Evolutionary conservation across 1,284 basidiomycete genomes (phyloP), one percentile per base, ranked within the genome.

Genomic region (Xerocomus amazonicus): DNA sequence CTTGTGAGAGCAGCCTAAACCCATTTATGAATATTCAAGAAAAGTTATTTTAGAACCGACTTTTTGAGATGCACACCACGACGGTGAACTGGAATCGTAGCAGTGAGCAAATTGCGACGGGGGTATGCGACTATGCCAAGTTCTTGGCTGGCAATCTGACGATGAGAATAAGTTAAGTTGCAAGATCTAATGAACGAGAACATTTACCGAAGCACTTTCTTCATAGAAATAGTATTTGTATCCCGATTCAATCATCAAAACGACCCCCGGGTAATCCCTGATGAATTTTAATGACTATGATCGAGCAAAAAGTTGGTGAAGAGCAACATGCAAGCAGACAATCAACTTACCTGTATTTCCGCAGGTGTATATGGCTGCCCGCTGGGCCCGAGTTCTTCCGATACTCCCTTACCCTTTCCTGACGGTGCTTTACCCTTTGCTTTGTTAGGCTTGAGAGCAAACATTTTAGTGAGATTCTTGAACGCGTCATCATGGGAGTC

Each of bases 201-300:
- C 33, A 38, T 16, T 63, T 44, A 67, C 68, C 54, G 85, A 85
- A 0, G 94, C 94, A 63, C 97, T 95, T 26, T 95, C 87, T 31
- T 87, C 92, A 62, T 87, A 94, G 62, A 97, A 94, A 48, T 77
- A 85, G 69, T 87, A 90, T 68, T 90, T 94, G 68, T 96, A 95
- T 6, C 92, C 92, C 17, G 90, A 84, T 66, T 96, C 90, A 45
- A 95, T 78, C 77, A 97, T 81, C 19, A 97, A 73, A 26, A 97
- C 62, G 4, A 87, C 84, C 34, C 84, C 91, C 1, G 81, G 79
- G 64, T 94, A 77, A 31, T 84, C 79, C 45, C 74, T 73, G 69
- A 92, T 92, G 40, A 94, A 72, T 50, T 81, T 73, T 55, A 84
- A 47, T 16, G 52, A 50, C 56, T 53, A 13, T n/a, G 5, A 45